A percentile compares a stretch with the other conserved stretches of the same genome.
phyloP scores from a whole-genome alignment of 2,329 filamentous ascomycete species.

The Claviceps monticola region DNA sequence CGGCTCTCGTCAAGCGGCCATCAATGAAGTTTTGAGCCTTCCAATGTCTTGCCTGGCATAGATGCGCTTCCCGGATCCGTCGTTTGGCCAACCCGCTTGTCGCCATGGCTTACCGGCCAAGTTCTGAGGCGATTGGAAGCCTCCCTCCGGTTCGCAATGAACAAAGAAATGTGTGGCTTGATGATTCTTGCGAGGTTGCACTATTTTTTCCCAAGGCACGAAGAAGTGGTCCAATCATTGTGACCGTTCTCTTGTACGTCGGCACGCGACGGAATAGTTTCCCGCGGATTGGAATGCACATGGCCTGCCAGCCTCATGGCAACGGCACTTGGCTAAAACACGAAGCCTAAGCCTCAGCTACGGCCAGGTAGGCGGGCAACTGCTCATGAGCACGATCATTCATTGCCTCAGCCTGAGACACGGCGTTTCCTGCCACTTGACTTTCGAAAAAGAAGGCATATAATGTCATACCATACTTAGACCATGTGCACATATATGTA shows the following conservation, averaged over 20 bases:
- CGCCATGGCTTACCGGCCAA: neutral
- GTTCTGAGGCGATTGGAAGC: constrained; percentile 1
- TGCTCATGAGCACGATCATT: neutral
- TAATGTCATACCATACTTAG: neutral
- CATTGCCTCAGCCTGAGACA: neutral
- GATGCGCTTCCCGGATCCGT: neutral
- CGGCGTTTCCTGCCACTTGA: constrained; percentile 2
- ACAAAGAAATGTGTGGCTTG: constrained; percentile 2
- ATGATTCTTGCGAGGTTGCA: too few species aligned
- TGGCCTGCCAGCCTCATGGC: neutral
- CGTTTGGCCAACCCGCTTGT: neutral
- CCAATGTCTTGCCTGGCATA: neutral
- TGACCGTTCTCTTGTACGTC: neutral
- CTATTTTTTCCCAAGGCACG: too few species aligned
- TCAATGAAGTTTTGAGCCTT: neutral
- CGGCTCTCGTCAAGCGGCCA: too few species aligned
- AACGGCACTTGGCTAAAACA: neutral
- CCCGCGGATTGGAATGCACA: neutral
- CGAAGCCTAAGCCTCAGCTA: neutral
- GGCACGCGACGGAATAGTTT: neutral
- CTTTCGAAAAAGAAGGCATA: neutral
- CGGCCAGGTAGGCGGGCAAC: neutral
- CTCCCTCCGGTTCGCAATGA: neutral
- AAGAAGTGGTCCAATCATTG: neutral
- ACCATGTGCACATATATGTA: constrained; percentile 5